Evolutionary conservation across 2,329 filamentous ascomycete species (phyloP), one percentile per base, ranked within the genome.

Genomic region (Fusarium sp.): DNA sequence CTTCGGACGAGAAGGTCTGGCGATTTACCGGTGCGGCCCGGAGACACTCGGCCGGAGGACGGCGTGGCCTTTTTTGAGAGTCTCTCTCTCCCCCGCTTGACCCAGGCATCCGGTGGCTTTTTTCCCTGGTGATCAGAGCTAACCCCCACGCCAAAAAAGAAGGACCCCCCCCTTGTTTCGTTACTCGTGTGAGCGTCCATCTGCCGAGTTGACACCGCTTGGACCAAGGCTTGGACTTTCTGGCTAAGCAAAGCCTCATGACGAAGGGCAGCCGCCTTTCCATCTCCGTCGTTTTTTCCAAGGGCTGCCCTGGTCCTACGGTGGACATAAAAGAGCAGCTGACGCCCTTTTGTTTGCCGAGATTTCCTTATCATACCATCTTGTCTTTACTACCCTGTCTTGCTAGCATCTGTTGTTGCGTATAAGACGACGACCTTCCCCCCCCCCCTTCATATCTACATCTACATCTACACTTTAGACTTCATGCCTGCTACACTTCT

Each of bases 271-370:
- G 65, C 38, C 71, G 71, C 71, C 71, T 67, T 51, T 53, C 40
- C 56, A 51, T 51, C 49, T 58, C 64, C 44, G 38, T 49, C 59
- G 33, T 35, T 49, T 29, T 46, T 5, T 11, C 44, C 49, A 53
- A 53, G 49, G 53, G 33, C 31, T 10, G 53, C 60, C 44, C 63
- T 67, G 38, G 38, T 61, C 56, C 53, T 72, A 44, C 44, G 60
- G 58, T 70, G 65, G 75, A 40, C 62, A 75, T 77, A 77, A 77
- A 76, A 77, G 74, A 71, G 55, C 75, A 75, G 67, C 75, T 73
- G 72, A 75, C 57, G 65, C 72, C 49, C 73, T 31, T 58, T 63
- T 67, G 40, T 59, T 66, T 62, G 55, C 35, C 51, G 44, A 44
- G 42, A 56, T 31, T 49, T 31, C 64, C 53, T 53, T 35, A 36